Conservation (phyloP, 164 flowering plant genomes). For the Vitis cinerea region DNA sequence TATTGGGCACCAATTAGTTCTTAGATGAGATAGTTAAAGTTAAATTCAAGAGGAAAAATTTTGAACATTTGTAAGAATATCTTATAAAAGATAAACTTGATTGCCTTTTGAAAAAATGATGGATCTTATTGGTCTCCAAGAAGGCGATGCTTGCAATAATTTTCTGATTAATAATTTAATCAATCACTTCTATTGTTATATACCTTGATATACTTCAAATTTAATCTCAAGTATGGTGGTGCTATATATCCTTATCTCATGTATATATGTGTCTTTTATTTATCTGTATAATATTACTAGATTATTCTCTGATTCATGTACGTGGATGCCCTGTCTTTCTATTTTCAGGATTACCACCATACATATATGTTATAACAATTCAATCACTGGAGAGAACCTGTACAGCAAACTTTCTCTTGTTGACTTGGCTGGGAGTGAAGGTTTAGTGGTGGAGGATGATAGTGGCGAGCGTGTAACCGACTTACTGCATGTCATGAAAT, state of each 20-base stretch:
- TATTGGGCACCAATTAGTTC: no score
- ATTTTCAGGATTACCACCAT: slow-evolving; percentile 74
- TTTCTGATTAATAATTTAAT: no score
- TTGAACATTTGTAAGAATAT: no score
- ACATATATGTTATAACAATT: slow-evolving; percentile 73
- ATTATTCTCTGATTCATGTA: slow-evolving; percentile 4
- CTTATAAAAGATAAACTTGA: not conserved
- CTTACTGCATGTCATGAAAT: slow-evolving; percentile 85
- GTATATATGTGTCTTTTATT: no score
- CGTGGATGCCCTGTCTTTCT: slow-evolving; percentile 7
- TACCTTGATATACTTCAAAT: no score
- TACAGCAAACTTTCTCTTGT: slow-evolving; percentile 94
- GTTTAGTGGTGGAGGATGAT: slow-evolving; percentile 59
- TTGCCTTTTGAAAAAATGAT: not conserved
- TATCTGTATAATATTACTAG: no score
- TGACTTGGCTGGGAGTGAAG: slow-evolving; percentile 96
- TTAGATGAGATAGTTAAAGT: no score
- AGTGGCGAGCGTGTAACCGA: slow-evolving; percentile 85
- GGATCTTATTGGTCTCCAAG: not conserved
- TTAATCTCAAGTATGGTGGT: no score
- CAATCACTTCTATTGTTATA: not conserved
- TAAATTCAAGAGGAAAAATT: no score
- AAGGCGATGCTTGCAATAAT: not conserved
- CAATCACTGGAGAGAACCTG: slow-evolving; percentile 66
- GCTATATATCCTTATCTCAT: no score